phyloP scores from a whole-genome alignment of 257 asterid species.

The Eustoma russellianum region DNA sequence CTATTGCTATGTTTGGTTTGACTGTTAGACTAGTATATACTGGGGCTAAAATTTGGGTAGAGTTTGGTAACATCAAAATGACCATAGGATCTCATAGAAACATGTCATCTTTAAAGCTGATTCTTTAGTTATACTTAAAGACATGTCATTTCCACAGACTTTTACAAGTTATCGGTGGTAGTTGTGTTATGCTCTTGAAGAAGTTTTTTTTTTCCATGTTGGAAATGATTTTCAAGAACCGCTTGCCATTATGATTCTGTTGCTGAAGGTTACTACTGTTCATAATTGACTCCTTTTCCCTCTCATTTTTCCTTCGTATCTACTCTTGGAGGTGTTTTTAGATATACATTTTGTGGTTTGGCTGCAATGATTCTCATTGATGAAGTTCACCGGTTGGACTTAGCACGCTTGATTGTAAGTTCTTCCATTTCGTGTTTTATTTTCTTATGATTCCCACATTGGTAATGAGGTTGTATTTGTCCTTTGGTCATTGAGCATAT shows the following conservation, averaged over 20 bases:
- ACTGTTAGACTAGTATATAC: not conserved
- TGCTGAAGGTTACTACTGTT: too few relatives aligned
- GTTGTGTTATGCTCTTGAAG: not conserved
- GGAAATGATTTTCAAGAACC: too few relatives aligned
- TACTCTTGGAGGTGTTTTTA: slow-evolving; percentile 13
- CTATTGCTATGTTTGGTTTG: not conserved
- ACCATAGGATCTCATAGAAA: too few relatives aligned
- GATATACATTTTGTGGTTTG: slow-evolving; percentile 92
- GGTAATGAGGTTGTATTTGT: not conserved
- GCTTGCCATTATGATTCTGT: too few relatives aligned
- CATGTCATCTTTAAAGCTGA: too few relatives aligned
- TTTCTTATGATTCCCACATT: not conserved
- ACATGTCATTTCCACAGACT: not conserved
- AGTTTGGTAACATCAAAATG: too few relatives aligned
- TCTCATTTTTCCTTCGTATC: too few relatives aligned
- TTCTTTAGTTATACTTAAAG: too few relatives aligned
- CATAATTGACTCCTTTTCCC: too few relatives aligned
- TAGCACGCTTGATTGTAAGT: slow-evolving; percentile 72
- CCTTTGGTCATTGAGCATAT: not conserved
- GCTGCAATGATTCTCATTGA: slow-evolving; percentile 90
- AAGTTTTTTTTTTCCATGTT: not conserved
- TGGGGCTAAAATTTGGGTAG: too few relatives aligned
- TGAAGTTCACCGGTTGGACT: slow-evolving; percentile 72
- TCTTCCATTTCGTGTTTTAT: slow-evolving; percentile 1
- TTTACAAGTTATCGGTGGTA: not conserved